A percentile compares a stretch with the other conserved stretches of the same genome.
These are phyloP conservation scores for Huntiella decipiens DNA, from an alignment of 2,329 filamentous ascomycete species.

Conservation along the genomic window DNA sequence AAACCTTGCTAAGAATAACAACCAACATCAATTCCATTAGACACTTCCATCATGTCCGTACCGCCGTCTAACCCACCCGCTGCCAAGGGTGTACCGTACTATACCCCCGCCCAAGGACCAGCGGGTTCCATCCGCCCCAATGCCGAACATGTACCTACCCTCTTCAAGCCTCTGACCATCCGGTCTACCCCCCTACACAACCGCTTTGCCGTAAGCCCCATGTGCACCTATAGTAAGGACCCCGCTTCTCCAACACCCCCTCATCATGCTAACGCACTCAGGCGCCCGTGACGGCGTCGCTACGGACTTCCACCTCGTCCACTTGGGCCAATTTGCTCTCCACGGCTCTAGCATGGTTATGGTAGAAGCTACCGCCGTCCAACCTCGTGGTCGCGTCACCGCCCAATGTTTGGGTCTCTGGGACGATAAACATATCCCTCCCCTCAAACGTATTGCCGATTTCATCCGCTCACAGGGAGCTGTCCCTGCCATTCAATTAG, in stretches of 20 bases:
- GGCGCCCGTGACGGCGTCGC: conserved; percentile 43
- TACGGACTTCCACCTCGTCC: conserved; percentile 66
- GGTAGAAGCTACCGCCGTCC: conserved; percentile 61
- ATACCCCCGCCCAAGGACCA: conserved; percentile 34
- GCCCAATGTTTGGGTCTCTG: conserved; percentile 66
- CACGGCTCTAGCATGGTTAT: conserved; percentile 57
- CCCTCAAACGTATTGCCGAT: conserved; percentile 50
- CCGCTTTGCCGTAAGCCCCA: conserved; percentile 39
- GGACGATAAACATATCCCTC: conserved; percentile 64
- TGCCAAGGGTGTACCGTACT: conserved; percentile 26
- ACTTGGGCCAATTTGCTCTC: conserved; percentile 59
- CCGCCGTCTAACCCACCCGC: neutral
- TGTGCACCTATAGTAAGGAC: conserved; percentile 26
- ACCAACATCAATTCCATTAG: neutral
- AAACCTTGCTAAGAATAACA: neutral
- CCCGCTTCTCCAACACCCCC: neutral
- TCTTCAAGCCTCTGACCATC: conserved; percentile 37
- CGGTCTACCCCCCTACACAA: conserved; percentile 34
- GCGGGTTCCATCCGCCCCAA: conserved; percentile 23
- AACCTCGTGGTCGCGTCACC: conserved; percentile 62
- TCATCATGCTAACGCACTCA: conserved; percentile 15
- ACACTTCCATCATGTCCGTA: neutral
- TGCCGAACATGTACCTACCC: conserved; percentile 25
- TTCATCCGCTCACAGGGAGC: conserved; percentile 65
- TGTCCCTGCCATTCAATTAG: conserved; percentile 62